Conservation (phyloP, 2,329 filamentous ascomycete species). For the Fusarium verrucosum region DNA sequence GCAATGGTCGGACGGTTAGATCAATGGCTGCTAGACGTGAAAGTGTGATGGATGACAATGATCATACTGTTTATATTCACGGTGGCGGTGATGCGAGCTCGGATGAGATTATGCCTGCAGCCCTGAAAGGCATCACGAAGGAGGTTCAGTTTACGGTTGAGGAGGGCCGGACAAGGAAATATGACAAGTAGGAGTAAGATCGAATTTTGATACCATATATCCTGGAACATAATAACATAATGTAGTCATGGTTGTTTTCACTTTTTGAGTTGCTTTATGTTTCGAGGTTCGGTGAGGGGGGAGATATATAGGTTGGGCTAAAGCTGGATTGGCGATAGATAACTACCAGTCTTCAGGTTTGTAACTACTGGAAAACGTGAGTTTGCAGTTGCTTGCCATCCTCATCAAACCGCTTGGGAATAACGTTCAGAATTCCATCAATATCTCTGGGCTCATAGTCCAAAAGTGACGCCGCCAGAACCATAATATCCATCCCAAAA, state of each 20-base stretch:
- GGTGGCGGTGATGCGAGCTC: conserved; percentile 32
- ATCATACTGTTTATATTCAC: conserved; percentile 29
- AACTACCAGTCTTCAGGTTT: fast-evolving
- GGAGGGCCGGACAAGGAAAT: conserved; percentile 3
- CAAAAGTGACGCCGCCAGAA: conserved; percentile 14
- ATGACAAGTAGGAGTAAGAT: not conserved
- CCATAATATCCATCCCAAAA: conserved; percentile 46
- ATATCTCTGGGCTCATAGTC: conserved; percentile 52
- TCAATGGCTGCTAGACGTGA: conserved; percentile 1
- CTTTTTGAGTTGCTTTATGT: not conserved
- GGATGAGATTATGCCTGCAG: conserved; percentile 31
- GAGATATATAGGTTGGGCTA: too few species aligned
- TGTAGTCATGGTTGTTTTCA: not conserved
- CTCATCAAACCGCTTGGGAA: conserved; percentile 43
- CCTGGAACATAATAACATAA: not conserved
- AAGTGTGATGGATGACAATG: not conserved
- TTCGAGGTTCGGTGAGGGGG: too few species aligned
- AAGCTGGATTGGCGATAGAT: too few species aligned
- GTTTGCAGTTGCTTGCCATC: conserved; percentile 46
- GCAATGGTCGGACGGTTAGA: conserved; percentile 18
- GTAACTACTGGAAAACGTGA: conserved; percentile 10
- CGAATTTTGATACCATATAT: not conserved
- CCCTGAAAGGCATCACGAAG: conserved; percentile 22
- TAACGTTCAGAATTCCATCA: conserved; percentile 44
- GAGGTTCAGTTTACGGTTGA: conserved; percentile 36